These are phyloP conservation scores for Pseudogymnoascus sp. DNA, from an alignment of 2,329 filamentous ascomycete genomes.

Conservation along the genomic window DNA sequence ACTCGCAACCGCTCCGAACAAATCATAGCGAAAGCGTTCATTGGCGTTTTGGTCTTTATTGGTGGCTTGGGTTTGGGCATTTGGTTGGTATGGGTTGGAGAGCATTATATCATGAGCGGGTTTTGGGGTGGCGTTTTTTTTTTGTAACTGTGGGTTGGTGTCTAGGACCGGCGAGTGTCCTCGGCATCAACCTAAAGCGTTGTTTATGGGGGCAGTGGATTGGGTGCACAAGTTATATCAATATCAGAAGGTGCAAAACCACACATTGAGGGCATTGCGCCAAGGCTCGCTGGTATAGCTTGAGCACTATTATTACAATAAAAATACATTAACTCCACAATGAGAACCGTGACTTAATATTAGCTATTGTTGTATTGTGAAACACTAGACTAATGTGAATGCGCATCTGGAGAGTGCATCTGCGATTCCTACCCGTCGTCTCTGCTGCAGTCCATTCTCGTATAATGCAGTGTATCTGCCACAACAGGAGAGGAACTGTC, in stretches of 20 bases:
- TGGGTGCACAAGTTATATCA: neutral
- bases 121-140: neutral
- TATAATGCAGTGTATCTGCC: neutral
- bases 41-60: neutral
- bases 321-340: neutral
- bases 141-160: constrained; percentile 1
- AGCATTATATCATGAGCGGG: neutral
- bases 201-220: neutral
- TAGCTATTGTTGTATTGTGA: neutral
- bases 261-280: neutral
- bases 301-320: neutral
- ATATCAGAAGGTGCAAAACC: neutral
- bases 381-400: neutral
- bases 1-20: neutral
- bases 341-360: neutral
- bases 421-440: neutral
- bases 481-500: neutral
- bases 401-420: neutral
- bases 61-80: neutral
- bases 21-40: neutral
- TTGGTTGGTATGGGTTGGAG: neutral
- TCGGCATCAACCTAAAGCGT: neutral
- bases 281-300: neutral
- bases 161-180: neutral
- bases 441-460: neutral